Percentiles rank a stretch among this genome's conserved stretches.
phyloP scores from a whole-genome alignment of 805 yeast genomes.

The Ogataea parapolymorpha region DNA sequence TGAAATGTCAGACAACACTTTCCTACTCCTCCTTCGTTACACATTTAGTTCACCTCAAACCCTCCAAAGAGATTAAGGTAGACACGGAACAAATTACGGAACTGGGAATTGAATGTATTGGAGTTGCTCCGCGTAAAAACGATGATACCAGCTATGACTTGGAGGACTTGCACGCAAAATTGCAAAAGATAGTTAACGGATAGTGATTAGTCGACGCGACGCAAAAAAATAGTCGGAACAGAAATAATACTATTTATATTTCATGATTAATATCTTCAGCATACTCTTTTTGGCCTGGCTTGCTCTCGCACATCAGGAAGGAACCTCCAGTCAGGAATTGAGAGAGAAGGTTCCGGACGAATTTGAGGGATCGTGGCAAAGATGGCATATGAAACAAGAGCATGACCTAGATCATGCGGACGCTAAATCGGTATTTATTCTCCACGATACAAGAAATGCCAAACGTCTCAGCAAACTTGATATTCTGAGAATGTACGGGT shows the following conservation, averaged over 20 bases:
- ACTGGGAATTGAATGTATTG: slow-evolving; percentile 47
- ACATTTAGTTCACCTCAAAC: slow-evolving; percentile 55
- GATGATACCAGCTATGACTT: slow-evolving; percentile 38
- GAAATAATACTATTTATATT: background rate
- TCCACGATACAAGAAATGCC: slow-evolving; percentile 69
- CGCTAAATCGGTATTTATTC: slow-evolving; percentile 67
- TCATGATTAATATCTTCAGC: background rate
- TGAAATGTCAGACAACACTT: slow-evolving; percentile 29
- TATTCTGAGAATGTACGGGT: slow-evolving; percentile 77
- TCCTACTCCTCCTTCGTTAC: slow-evolving; percentile 45
- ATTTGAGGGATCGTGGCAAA: slow-evolving; percentile 62
- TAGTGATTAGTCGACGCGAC: slow-evolving; percentile 7
- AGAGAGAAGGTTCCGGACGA: slow-evolving; percentile 45
- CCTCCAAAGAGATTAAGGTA: slow-evolving; percentile 47
- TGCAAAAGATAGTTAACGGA: slow-evolving; percentile 5
- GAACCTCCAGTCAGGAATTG: slow-evolving; percentile 26
- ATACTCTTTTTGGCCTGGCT: background rate
- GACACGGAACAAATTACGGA: slow-evolving; percentile 38
- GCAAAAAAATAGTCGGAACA: background rate
- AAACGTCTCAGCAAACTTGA: slow-evolving; percentile 58
- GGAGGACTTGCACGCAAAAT: slow-evolving; percentile 33
- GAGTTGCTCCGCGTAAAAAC: slow-evolving; percentile 30
- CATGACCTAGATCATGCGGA: slow-evolving; percentile 76
- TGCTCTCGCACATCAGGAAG: slow-evolving; percentile 9
- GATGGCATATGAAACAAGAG: slow-evolving; percentile 89